Evolutionary conservation across 768 basidiomycete genomes (phyloP), one percentile per base, ranked within the genome.

Genomic region (Rhizopogon rudus): DNA sequence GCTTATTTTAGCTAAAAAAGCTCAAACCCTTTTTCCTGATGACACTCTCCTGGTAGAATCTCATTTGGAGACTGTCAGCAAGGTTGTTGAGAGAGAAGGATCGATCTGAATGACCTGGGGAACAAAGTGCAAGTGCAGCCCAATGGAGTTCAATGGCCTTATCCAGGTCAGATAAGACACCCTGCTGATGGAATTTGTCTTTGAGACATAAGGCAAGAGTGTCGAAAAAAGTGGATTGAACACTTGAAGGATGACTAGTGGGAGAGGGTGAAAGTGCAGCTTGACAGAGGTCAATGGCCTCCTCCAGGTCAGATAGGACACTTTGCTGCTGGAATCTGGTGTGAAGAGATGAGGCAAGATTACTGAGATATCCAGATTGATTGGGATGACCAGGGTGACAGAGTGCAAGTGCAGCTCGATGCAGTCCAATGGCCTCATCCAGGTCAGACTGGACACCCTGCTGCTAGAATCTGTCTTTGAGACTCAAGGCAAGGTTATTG

Each of bases 51-150:
- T 55, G 41, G 25, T 55, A 1, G 45, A 54, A 62, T 6, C 62
- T 42, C 10, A 1, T 16, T 14, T 10, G 9, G 20, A 65, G 42
- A 8, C 57, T 49, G 51, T 40, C 39, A 2, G 56, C 60, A 17
- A 65, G 60, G 49, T 63, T 61, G 44, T 43, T 46, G 29, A 63
- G 55, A 22, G 37, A 52, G 35, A 51, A 1, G 44, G 53, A 33
- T 20, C 22, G 31, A 17, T 17, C 22, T 9, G 17, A 28, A 40
- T 52, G 51, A 3, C 25, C 40, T 20, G 37, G 39, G 2, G 61
- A 39, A 50, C 1, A n/a, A 12, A 37, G 48, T 7, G 5, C 0
- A 1, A 50, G 33, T 50, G 9, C 48, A 20, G 28, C 17, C 3
- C 6, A 33, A 50, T 50, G 22, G 22, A 35, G 39, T 4, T 37